Conservation (phyloP, 1,284 basidiomycete genomes). For the Heliocybe sulcata region DNA sequence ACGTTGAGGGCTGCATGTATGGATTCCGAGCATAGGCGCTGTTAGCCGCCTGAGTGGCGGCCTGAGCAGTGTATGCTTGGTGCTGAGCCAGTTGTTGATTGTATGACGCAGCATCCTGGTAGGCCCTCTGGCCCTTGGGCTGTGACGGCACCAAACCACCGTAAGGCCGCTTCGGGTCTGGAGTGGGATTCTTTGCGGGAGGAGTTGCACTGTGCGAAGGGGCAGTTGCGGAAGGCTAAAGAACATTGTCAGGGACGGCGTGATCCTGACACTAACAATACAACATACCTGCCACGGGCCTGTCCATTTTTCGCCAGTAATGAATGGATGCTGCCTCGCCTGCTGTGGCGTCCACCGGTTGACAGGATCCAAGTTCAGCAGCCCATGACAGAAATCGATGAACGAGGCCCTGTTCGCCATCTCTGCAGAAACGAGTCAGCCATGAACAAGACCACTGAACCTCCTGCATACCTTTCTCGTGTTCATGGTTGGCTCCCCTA, state of each 20-base stretch:
- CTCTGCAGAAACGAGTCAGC: constrained; percentile 40
- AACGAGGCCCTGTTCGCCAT: constrained; percentile 91
- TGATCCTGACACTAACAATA: constrained; percentile 9
- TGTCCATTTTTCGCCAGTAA: constrained; percentile 92
- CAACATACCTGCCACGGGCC: constrained; percentile 77
- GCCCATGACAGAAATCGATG: constrained; percentile 95
- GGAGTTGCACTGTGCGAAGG: constrained; percentile 15
- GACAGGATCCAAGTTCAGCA: constrained; percentile 91
- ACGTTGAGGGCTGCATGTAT: constrained; percentile 44
- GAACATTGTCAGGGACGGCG: background rate
- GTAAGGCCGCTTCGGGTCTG: constrained; percentile 84
- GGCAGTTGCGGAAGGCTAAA: constrained; percentile 9
- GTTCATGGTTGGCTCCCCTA: constrained; percentile 72
- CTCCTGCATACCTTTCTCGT: constrained; percentile 76
- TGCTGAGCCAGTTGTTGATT: constrained; percentile 93
- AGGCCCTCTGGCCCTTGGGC: constrained; percentile 75
- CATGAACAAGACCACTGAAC: constrained; percentile 8
- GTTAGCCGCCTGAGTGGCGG: constrained; percentile 56
- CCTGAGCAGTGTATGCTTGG: constrained; percentile 86
- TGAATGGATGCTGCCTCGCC: constrained; percentile 93
- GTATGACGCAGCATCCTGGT: constrained; percentile 90
- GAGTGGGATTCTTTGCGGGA: constrained; percentile 22
- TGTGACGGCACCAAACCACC: constrained; percentile 86
- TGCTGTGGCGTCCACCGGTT: constrained; percentile 98
- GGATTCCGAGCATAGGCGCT: constrained; percentile 64